phyloP scores from a whole-genome alignment of 2,329 filamentous ascomycete genomes.

The Cladosporium sp. region DNA sequence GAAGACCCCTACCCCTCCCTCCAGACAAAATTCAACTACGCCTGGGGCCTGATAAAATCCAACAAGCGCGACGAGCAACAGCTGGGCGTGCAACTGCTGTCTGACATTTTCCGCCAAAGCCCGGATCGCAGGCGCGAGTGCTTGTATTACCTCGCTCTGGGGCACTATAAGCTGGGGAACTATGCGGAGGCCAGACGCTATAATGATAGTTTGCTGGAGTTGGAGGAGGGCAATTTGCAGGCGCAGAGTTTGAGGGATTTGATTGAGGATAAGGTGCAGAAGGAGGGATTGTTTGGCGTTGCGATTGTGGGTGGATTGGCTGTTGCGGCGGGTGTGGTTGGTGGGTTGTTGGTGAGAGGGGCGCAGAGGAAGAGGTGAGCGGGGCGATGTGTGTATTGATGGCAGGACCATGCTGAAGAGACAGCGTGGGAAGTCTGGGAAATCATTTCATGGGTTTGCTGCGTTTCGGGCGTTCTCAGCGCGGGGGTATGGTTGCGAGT shows the following conservation, averaged over 20 bases:
- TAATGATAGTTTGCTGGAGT: constrained; percentile 85
- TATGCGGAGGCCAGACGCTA: constrained; percentile 92
- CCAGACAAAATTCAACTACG: constrained; percentile 99
- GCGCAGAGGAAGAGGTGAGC: constrained; percentile 36
- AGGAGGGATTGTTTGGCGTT: constrained; percentile 88
- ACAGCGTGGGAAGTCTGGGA: no score
- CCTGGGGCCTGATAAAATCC: constrained; percentile 98
- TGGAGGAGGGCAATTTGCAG: constrained; percentile 88
- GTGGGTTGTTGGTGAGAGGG: constrained; percentile 77
- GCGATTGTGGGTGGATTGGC: constrained; percentile 92
- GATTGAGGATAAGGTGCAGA: constrained; percentile 94
- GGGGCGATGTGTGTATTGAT: background rate
- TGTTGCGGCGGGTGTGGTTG: constrained; percentile 87
- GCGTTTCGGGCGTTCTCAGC: constrained; percentile 8
- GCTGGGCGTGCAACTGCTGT: constrained; percentile 85
- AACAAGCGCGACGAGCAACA: constrained; percentile 79
- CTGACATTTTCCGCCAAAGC: constrained; percentile 91
- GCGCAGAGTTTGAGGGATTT: constrained; percentile 77
- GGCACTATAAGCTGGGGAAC: constrained; percentile 97
- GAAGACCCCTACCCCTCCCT: constrained; percentile 95
- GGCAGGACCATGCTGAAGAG: background rate
- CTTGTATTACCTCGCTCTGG: constrained; percentile 94
- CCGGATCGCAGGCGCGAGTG: constrained; percentile 94
- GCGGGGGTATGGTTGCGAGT: background rate
- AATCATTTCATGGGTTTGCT: background rate